Conservation (phyloP, 306 rosid species). For the Cicer chorassanicum region DNA sequence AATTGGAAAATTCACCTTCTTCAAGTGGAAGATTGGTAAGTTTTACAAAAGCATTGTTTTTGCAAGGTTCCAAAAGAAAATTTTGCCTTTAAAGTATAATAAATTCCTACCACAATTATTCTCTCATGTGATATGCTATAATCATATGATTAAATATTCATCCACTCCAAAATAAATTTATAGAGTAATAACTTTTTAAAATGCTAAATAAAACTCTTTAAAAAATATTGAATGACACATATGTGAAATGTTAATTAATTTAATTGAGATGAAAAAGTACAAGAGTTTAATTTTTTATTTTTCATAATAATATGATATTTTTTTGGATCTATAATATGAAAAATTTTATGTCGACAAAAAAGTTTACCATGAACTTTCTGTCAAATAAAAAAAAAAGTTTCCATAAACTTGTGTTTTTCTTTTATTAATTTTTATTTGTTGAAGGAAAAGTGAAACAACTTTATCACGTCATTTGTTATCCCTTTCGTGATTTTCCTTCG, state of each 20-base stretch:
- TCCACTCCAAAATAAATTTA: too few species aligned
- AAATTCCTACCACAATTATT: too few species aligned
- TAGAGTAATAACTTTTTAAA: not conserved
- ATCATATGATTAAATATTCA: too few species aligned
- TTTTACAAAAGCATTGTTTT: not conserved
- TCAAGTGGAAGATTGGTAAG: conserved; percentile 24
- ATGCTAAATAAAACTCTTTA: not conserved
- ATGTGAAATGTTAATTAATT: not conserved
- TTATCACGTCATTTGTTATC: conserved; percentile 21
- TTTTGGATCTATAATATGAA: not conserved
- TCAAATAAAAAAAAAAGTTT: too few species aligned
- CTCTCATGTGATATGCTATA: too few species aligned
- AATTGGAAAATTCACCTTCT: conserved; percentile 1
- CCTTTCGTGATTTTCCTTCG: not conserved
- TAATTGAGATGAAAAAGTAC: not conserved
- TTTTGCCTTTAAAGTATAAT: too few species aligned
- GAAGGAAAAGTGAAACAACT: conserved; percentile 36
- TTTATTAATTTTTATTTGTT: conserved; percentile 6
- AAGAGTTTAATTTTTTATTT: not conserved
- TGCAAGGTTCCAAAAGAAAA: not conserved
- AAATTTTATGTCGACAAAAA: not conserved
- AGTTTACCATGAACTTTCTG: too few species aligned
- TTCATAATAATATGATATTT: not conserved
- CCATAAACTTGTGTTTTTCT: not conserved
- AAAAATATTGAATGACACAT: not conserved